These are phyloP conservation scores for Hypoxylon lienhwacheense DNA, from an alignment of 495 filamentous ascomycete species.

Conservation along the genomic window DNA sequence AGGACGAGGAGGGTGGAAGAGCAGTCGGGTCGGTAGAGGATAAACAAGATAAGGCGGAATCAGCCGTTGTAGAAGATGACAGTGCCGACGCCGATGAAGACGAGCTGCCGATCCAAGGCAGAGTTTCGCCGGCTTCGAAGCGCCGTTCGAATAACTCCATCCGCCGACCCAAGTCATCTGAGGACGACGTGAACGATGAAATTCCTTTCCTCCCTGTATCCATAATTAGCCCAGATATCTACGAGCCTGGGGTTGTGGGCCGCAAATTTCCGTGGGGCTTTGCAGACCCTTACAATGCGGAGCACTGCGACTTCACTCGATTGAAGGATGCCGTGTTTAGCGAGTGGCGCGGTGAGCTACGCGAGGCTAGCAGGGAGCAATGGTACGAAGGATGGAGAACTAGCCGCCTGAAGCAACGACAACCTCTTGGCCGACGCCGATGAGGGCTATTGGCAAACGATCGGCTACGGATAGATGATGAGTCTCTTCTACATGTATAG, in stretches of 20 bases:
- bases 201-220: constrained; percentile 76
- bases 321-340: constrained; percentile 89
- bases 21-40: constrained; percentile 29
- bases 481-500: constrained; percentile 24
- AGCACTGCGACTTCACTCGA: constrained; percentile 92
- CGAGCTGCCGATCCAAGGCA: constrained; percentile 39
- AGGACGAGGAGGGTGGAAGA: constrained; percentile 45
- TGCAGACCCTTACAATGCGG: constrained; percentile 84
- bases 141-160: constrained; percentile 55
- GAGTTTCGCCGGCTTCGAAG: constrained; percentile 38
- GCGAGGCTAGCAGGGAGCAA: constrained; percentile 85
- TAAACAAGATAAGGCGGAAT: constrained; percentile 13
- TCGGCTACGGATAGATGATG: constrained; percentile 21
- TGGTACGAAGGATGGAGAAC: constrained; percentile 98
- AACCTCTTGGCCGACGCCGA: constrained; percentile 38
- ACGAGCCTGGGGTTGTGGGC: constrained; percentile 76
- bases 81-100: constrained; percentile 39
- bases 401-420: constrained; percentile 55
- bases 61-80: constrained; percentile 36
- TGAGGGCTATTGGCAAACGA: constrained; percentile 24
- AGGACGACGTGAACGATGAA: constrained; percentile 44
- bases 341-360: constrained; percentile 89
- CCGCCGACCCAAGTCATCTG: constrained; percentile 47
- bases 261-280: constrained; percentile 95
- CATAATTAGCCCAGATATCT: constrained; percentile 89